Base-by-base conservation (phyloP, 1,284 basidiomycete species). In the Trichosporon ovoides region DNA sequence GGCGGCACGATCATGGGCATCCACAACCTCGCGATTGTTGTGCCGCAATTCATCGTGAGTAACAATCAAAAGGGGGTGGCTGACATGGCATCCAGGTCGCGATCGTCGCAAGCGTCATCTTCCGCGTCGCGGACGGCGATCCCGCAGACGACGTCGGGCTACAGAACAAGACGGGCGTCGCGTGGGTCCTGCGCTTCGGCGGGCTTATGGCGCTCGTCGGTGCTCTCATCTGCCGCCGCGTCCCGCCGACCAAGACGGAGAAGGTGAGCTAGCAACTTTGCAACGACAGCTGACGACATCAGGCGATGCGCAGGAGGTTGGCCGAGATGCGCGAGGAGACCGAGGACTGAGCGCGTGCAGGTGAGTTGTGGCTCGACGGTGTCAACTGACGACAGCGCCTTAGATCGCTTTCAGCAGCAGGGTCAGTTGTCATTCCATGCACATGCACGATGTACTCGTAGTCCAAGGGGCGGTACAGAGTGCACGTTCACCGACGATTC, bases 1-100 rank as follows among this genome's bases (percentile, higher is more conserved):
- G 93, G 94, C n/a, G 94, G 94, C 1, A 94, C 91, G 2, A 87
- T 97, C 49, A 82, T 97, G 49, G 94, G 94, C 3, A 94, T 98
- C 40, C 94, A 98, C 75, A 97, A 97, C 69, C 80, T 97, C 7
- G 89, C 93, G 3, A 91, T 95, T 61, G 92, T 95, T 22, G 84
- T 91, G 76, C 92, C 91, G 19, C 92, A 96, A 68, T 89, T 95
- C 70, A 82, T 94, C 59, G 91, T 91, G 71, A 69, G 89, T 82
- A 20, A 56, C 56, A 62, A 38, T 37, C 28, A 38, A n/a, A 12
- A 34, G 38, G 10, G 10, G 24, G 24, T 11, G n/a, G 36, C 51
- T 58, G 36, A 55, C 43, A 56, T 31, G 28, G 9, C 4, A 5
- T 9, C 24, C 66, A 93, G 91, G 86, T 96, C 52, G 90, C 94